These are phyloP conservation scores for Neostapfia colusana DNA, from an alignment of 176 grass and related monocot genomes.

Conservation along the genomic window DNA sequence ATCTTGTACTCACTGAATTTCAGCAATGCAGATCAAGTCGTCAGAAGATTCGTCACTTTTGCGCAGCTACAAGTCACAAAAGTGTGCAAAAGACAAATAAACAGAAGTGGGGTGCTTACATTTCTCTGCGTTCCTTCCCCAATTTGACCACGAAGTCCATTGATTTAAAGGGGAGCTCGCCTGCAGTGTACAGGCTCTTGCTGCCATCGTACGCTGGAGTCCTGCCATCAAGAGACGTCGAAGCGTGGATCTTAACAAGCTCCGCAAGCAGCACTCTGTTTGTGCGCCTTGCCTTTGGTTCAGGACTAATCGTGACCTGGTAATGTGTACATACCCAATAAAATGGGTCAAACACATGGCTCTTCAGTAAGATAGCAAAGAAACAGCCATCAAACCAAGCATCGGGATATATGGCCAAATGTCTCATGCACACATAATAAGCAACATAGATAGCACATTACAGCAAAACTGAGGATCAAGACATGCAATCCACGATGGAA, in stretches of 20 bases:
- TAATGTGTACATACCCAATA: conserved; percentile 4
- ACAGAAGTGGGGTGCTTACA: conserved; percentile 6
- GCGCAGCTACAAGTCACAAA: conserved; percentile 10
- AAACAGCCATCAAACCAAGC: too few relatives aligned
- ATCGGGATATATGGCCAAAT: too few relatives aligned
- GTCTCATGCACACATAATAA: too few relatives aligned
- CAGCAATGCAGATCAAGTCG: conserved; percentile 32
- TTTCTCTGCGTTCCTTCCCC: conserved; percentile 31
- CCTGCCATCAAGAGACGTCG: conserved; percentile 35
- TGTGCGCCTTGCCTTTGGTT: conserved; percentile 43
- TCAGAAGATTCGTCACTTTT: conserved; percentile 28
- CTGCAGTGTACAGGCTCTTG: conserved; percentile 76
- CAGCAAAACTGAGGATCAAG: too few relatives aligned
- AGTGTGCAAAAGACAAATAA: background rate
- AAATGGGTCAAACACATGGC: background rate
- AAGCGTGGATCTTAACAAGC: conserved; percentile 40
- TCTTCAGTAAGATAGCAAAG: background rate
- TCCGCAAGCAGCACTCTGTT: conserved; percentile 66
- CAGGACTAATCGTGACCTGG: conserved; percentile 65
- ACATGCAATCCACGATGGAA: too few relatives aligned
- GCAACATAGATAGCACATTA: too few relatives aligned
- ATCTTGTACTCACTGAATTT: conserved; percentile 64
- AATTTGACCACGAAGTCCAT: conserved; percentile 72
- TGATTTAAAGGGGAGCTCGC: conserved; percentile 57
- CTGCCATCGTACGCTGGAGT: conserved; percentile 69